phyloP scores from a whole-genome alignment of 2,329 filamentous ascomycete species.

The Alternaria atra region DNA sequence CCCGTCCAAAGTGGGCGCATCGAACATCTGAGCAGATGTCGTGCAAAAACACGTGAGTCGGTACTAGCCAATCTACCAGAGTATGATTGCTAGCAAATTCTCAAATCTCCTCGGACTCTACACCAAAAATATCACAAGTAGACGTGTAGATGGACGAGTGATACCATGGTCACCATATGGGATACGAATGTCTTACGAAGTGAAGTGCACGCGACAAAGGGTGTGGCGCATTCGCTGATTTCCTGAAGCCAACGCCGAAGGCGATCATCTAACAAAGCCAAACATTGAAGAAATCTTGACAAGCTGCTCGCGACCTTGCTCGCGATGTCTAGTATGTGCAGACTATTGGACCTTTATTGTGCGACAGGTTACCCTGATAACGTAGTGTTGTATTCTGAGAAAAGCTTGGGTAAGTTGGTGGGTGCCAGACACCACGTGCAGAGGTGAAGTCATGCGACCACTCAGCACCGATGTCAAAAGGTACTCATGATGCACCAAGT shows the following conservation, averaged over 20 bases:
- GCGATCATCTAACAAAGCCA: not conserved
- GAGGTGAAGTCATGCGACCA: constrained; percentile 12
- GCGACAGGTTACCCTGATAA: not conserved
- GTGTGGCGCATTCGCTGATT: constrained; percentile 5
- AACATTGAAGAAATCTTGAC: not conserved
- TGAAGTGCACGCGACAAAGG: constrained; percentile 10
- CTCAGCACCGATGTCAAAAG: constrained; percentile 1
- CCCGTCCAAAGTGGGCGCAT: not conserved
- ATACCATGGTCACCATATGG: constrained; percentile 1
- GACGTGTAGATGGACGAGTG: not conserved
- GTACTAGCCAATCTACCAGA: not conserved
- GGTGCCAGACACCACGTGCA: constrained; percentile 13
- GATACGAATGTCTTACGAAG: constrained; percentile 7
- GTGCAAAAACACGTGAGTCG: not conserved
- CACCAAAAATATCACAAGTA: not conserved
- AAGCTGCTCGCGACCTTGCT: not conserved
- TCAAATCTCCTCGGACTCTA: not conserved
- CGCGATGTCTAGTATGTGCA: not conserved
- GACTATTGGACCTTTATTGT: not conserved
- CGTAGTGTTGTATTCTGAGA: not conserved
- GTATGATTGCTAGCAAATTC: not conserved
- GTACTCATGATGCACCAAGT: constrained; percentile 16
- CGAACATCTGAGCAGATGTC: constrained; percentile 6
- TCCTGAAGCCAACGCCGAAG: not conserved
- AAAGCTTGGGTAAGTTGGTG: constrained; percentile 1